phyloP scores from a whole-genome alignment of 148 eudicot genomes.

The Rhododendron simsii region DNA sequence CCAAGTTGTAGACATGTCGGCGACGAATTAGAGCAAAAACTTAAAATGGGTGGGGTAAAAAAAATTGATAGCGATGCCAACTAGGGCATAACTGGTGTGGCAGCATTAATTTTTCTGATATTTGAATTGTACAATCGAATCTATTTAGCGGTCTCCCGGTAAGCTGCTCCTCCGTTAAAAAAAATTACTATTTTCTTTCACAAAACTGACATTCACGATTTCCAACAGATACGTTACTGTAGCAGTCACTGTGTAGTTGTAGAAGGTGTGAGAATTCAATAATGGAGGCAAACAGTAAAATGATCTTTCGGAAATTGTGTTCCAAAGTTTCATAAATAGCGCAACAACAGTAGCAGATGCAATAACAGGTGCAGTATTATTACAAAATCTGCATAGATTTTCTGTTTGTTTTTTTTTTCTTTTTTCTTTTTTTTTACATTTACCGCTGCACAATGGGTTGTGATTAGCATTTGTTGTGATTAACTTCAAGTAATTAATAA shows the following conservation, averaged over 20 bases:
- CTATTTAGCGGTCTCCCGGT: no score
- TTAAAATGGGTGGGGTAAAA: not conserved
- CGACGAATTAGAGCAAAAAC: not conserved
- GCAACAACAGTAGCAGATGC: not conserved
- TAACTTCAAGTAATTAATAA: no score
- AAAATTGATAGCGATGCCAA: not conserved
- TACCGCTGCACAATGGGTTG: not conserved
- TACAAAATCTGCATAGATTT: not conserved
- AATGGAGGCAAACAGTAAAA: slow-evolving; percentile 4
- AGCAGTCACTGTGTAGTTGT: not conserved
- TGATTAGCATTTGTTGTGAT: not conserved
- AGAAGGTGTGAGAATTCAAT: not conserved
- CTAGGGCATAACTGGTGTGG: no score
- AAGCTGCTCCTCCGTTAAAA: no score
- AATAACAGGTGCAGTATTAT: not conserved
- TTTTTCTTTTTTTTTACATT: not conserved
- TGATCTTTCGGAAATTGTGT: not conserved
- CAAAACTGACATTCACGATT: not conserved
- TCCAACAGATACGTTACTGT: not conserved
- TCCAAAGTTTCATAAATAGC: not conserved
- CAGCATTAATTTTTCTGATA: no score
- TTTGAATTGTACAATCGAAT: no score
- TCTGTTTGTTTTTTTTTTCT: not conserved
- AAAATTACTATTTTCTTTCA: no score
- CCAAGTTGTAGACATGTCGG: slow-evolving; percentile 21